Conservation (phyloP, 75 land plant species). For the Pinus albicaulis region DNA sequence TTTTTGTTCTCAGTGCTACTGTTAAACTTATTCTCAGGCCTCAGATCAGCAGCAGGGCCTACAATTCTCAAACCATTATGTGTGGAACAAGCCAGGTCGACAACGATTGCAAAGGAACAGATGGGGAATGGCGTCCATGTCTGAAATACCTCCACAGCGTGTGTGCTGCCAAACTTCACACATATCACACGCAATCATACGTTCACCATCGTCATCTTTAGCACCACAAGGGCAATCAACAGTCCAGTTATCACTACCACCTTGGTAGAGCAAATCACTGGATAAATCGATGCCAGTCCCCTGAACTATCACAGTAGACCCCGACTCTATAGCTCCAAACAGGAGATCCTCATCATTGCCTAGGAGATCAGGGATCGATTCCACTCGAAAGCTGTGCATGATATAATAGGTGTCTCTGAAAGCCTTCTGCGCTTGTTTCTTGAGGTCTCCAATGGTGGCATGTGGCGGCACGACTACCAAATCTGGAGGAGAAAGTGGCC, state of each 20-base stretch:
- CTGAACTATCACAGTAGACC: conserved; percentile 35
- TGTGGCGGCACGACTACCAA: conserved; percentile 61
- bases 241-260: conserved; percentile 57
- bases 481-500: conserved; percentile 43
- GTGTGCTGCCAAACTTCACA: conserved; percentile 78
- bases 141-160: conserved; percentile 51
- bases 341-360: conserved; percentile 51
- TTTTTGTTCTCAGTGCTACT: too few relatives aligned
- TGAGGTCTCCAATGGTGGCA: conserved; percentile 71
- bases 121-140: conserved; percentile 38
- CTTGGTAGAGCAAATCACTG: conserved; percentile 50
- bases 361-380: conserved; percentile 25
- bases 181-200: conserved; percentile 68
- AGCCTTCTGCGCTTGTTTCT: conserved; percentile 51
- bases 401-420: conserved; percentile 68
- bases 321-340: conserved; percentile 63
- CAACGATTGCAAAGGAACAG: conserved; percentile 55
- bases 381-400: conserved; percentile 38
- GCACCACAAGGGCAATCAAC: conserved; percentile 81
- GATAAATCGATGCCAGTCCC: conserved; percentile 52
- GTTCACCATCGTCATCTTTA: conserved; percentile 67
- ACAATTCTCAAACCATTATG: neutral
- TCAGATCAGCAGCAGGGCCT: too few relatives aligned
- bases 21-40: too few relatives aligned
- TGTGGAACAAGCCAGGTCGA: conserved; percentile 25